Base-by-base conservation (phyloP, 2,329 filamentous ascomycete genomes). In the Fusarium sp. region DNA sequence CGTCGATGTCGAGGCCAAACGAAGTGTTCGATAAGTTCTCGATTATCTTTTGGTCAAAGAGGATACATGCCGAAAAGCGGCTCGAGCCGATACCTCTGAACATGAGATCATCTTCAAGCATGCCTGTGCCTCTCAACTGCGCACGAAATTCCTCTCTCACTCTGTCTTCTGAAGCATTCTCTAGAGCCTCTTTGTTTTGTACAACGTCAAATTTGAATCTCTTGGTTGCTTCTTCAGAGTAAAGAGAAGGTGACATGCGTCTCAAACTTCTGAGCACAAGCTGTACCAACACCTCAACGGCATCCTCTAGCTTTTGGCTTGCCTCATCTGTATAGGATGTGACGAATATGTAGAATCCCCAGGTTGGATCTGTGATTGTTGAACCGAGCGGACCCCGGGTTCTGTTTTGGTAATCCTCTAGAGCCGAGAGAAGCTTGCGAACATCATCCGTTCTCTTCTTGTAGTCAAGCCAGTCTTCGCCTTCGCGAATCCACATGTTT, bases 91-190 rank as follows among this genome's bases (percentile, higher is more conserved):
- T 55, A 25, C 55, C 63, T 42, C 63, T 60, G 13, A 42, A 55
- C 49, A 66, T 66, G 49, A 66, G 25, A 14, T 66, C 62, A 5
- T 55, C 55, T 26, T 62, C 62, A 30, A 59, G 19, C 14, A 66
- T 31, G 8, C 63, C 62, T 16, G 43, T 37, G 11, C 46, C 44
- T 49, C 54, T 60, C 25, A 65, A 37, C 26, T 67, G 63, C 25
- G 65, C 65, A 37, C 58, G 45, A 18, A 68, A 68, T 43, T 68
- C 64, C 41, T 68, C 64, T 10, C 64, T 64, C 23, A 68, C 58
- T 26, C 64, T 50, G n/a, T 68, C 65, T 31, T 68, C 65, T 13
- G 65, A 68, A 16, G 64, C 65, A 19, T 34, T 53, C 12, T 68
- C 48, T 11, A 68, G 45, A 23, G 58, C 58, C 19, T 60, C 45